Percentiles rank a stretch among this genome's conserved stretches.
Conservation (phyloP, 257 asterid genomes). For the Solanum peruvianum region DNA sequence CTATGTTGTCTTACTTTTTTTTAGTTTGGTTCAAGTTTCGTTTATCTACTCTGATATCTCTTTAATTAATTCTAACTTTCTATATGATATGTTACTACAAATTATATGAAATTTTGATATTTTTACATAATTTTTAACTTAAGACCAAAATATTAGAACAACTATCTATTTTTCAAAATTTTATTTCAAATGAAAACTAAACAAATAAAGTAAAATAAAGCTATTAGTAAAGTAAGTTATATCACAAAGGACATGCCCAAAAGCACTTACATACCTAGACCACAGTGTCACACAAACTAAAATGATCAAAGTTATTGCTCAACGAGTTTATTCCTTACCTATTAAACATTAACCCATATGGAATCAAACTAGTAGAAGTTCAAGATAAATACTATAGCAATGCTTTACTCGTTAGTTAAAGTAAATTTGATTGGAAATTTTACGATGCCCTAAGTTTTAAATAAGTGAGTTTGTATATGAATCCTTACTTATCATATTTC, state of each 20-base stretch:
- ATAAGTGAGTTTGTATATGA: too few relatives aligned
- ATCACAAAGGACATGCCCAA: not conserved
- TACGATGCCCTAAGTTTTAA: too few relatives aligned
- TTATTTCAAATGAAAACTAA: not conserved
- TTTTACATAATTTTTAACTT: not conserved
- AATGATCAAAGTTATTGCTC: not conserved
- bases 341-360: not conserved
- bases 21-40: too few relatives aligned
- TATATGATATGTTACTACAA: not conserved
- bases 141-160: not conserved
- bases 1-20: too few relatives aligned
- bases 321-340: not conserved
- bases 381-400: too few relatives aligned
- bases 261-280: not conserved
- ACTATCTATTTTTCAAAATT: not conserved
- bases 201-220: not conserved
- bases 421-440: too few relatives aligned
- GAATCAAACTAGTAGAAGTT: not conserved
- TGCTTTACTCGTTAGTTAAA: too few relatives aligned
- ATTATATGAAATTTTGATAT: not conserved
- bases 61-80: not conserved
- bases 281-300: not conserved
- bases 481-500: too few relatives aligned
- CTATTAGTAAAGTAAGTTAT: not conserved
- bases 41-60: not conserved